A percentile compares a stretch with the other conserved stretches of the same genome.
phyloP scores from a whole-genome alignment of 306 rosid species.

The Dalbergia cochinchinensis region DNA sequence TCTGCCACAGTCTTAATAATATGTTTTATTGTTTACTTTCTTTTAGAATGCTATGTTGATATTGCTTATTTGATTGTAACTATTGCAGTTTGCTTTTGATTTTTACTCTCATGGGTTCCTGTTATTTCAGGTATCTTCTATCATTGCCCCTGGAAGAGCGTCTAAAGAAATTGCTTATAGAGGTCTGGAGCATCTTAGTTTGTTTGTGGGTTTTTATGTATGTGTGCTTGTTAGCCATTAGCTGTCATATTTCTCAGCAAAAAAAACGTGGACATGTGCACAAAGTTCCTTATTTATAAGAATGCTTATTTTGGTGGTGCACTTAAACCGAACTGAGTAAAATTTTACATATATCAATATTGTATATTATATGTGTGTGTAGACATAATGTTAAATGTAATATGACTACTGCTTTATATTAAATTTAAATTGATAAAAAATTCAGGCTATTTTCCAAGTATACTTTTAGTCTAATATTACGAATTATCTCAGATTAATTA shows the following conservation, averaged over 20 bases:
- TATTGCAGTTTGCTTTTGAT: slow-evolving; percentile 11
- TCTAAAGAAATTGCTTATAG: slow-evolving; percentile 67
- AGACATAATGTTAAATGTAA: neutral
- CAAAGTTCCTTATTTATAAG: slow-evolving; percentile 30
- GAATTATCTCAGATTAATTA: neutral
- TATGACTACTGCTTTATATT: neutral
- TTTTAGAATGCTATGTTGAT: slow-evolving; percentile 14
- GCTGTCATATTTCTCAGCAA: slow-evolving; percentile 19
- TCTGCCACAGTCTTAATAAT: neutral
- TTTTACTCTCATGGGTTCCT: slow-evolving; percentile 24
- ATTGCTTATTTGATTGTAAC: slow-evolving; percentile 30
- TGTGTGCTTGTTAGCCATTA: slow-evolving; percentile 14
- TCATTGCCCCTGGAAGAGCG: slow-evolving; percentile 81
- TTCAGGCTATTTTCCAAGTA: neutral
- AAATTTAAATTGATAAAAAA: no score
- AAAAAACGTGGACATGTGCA: slow-evolving; percentile 31
- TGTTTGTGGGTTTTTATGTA: slow-evolving; percentile 21
- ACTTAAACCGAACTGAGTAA: slow-evolving; percentile 4
- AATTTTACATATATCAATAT: neutral
- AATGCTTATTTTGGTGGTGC: slow-evolving; percentile 28
- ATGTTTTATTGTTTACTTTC: neutral
- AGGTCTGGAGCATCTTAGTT: slow-evolving; percentile 70
- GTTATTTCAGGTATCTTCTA: slow-evolving; percentile 69
- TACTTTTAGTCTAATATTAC: neutral
- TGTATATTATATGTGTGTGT: neutral